Evolutionary conservation across 2,329 filamentous ascomycete genomes (phyloP), one percentile per base, ranked within the genome.

Genomic region (Cordyceps javanica): DNA sequence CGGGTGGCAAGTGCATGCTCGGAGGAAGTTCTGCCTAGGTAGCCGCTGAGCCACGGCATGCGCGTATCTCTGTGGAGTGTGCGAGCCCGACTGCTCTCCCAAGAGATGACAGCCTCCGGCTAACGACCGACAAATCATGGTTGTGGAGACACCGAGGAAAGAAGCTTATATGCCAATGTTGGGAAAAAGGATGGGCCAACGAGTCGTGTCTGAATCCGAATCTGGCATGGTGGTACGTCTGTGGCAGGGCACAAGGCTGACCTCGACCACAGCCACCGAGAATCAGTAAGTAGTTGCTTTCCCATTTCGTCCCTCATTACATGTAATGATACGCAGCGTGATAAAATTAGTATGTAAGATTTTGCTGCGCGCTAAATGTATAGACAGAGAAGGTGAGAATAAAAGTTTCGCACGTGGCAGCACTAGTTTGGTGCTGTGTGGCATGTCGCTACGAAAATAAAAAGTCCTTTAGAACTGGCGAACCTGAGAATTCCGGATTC

Each of bases 391-490:
- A 51, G 16, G 7, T 28, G 13, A 28, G 28, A 51, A 21, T 42
- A 54, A 23, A 28, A n/a, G n/a, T n/a, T n/a, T n/a, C n/a, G n/a
- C n/a, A n/a, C n/a, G 32, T 8, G 23, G 28, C 39, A 9, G 41
- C 41, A 41, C 39, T 26, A 19, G 13, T 42, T 39, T 3, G 23
- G 46, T 25, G 36, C 26, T 16, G 50, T 61, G 52, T n/a, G 21
- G 8, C 30, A 51, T 26, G 30, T 50, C 45, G 44, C 53, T 60
- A 64, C 2, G 60, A 54, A 46, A 65, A 65, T 3, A 65, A 41
- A 54, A 65, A 65, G 32, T 62, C 62, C 56, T 63, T 62, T 19
- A 65, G 57, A 10, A 65, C 62, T 3, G 64, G 64, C 32, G 64
- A 65, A 6, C 59, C 64, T 3, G 63, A 64, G 46, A 65, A 65